phyloP scores from a whole-genome alignment of 805 yeast species.

The Millerozyma acaciae region DNA sequence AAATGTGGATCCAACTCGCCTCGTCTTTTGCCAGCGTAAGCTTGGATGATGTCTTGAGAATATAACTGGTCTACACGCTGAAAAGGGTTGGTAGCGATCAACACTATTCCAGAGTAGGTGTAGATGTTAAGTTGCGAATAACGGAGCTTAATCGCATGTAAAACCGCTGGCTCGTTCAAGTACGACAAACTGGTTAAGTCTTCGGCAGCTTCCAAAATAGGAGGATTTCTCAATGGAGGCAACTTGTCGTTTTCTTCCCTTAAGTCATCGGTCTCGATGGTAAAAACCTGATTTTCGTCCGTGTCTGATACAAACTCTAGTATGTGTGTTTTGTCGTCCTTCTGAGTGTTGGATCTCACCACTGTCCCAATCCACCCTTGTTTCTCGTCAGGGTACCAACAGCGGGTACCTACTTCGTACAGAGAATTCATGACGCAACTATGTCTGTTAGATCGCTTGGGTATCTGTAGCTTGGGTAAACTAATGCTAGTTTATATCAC shows the following conservation, averaged over 20 bases:
- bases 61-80: conserved; percentile 88
- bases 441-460: too few species aligned
- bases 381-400: conserved; percentile 76
- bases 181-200: conserved; percentile 91
- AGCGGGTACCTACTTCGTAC: conserved; percentile 38
- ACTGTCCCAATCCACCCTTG: conserved; percentile 76
- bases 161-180: conserved; percentile 92
- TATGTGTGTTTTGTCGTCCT: conserved; percentile 41
- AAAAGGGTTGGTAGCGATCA: conserved; percentile 95
- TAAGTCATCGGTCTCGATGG: conserved; percentile 46
- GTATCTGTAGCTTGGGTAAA: too few species aligned
- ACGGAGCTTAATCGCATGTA: conserved; percentile 87
- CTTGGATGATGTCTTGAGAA: conserved; percentile 89
- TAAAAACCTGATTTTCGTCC: conserved; percentile 38
- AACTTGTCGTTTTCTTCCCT: conserved; percentile 53
- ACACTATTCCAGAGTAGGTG: conserved; percentile 94
- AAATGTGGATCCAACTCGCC: conserved; percentile 97
- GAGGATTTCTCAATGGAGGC: conserved; percentile 87
- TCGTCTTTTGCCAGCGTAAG: conserved; percentile 86
- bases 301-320: conserved; percentile 54
- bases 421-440: conserved; percentile 11
- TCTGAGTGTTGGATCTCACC: conserved; percentile 42
- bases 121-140: conserved; percentile 87
- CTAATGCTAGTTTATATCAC: too few species aligned
- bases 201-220: conserved; percentile 87